A percentile compares a stretch with the other conserved stretches of the same genome.
Conservation (phyloP, 169 alveolate species). For the Cryptosporidium andersoni region DNA sequence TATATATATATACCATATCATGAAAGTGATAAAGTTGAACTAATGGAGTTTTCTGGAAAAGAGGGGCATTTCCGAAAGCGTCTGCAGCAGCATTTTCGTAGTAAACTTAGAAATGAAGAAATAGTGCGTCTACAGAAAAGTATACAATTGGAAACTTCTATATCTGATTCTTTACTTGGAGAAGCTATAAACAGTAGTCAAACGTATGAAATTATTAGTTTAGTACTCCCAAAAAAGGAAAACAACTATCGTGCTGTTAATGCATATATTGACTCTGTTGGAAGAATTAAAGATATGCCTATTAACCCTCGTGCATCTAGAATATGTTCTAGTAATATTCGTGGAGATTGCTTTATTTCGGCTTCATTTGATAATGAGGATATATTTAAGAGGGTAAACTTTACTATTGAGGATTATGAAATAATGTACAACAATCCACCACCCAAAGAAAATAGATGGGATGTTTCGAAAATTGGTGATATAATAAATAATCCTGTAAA, state of each 20-base stretch:
- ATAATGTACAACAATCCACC: constrained; percentile 85
- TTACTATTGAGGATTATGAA: constrained; percentile 80
- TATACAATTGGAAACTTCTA: constrained; percentile 73
- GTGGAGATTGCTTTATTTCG: constrained; percentile 89
- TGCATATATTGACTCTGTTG: constrained; percentile 88
- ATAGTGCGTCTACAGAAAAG: constrained; percentile 74
- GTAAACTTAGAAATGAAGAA: constrained; percentile 75
- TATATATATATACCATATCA: constrained; percentile 79
- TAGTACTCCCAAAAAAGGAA: constrained; percentile 84
- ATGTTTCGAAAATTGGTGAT: constrained; percentile 49
- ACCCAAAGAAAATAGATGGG: constrained; percentile 82
- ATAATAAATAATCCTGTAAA: constrained; percentile 72
- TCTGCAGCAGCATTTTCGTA: constrained; percentile 75
- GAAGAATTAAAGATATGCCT: constrained; percentile 86
- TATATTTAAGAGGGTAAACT: constrained; percentile 81
- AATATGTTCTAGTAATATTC: constrained; percentile 86
- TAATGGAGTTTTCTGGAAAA: constrained; percentile 76
- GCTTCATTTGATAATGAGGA: constrained; percentile 87
- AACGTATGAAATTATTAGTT: constrained; percentile 86
- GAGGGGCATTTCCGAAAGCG: constrained; percentile 75
- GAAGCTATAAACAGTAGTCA: constrained; percentile 38
- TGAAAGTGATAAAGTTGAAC: constrained; percentile 76
- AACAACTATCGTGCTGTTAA: constrained; percentile 81
- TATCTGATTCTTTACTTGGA: constrained; percentile 22
- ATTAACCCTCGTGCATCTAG: constrained; percentile 88